Evolutionary conservation across 306 rosid genomes (phyloP).

Genomic region (Rosa chinensis): DNA sequence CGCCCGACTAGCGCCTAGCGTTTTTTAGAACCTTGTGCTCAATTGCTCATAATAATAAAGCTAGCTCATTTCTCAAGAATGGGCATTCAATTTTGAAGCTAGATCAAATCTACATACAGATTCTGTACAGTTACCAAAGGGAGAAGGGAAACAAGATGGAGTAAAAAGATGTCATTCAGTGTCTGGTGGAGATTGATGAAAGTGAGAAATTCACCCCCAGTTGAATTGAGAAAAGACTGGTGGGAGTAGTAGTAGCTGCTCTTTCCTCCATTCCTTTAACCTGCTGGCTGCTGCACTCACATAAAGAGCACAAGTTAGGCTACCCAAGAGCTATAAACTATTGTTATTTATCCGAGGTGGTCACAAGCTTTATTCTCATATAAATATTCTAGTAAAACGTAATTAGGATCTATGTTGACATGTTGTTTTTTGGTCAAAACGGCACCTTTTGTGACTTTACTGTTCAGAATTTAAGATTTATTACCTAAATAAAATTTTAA

Average conservation of each 20-base stretch:
- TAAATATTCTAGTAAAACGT: neutral
- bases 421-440: no score
- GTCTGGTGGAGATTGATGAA: neutral
- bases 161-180: neutral
- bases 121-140: constrained; percentile 7
- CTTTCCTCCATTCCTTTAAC: neutral
- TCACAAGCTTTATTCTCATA: neutral
- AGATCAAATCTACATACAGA: neutral
- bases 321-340: neutral
- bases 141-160: neutral
- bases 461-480: no score
- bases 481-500: no score
- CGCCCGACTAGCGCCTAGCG: no score
- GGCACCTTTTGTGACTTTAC: no score
- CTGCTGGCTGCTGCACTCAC: neutral
- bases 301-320: constrained; percentile 3
- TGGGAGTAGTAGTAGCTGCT: neutral
- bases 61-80: neutral
- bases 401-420: no score
- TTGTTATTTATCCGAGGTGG: neutral
- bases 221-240: constrained; percentile 10
- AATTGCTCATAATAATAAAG: neutral
- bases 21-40: no score
- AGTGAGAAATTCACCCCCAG: neutral
- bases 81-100: neutral